Conservation (phyloP, 2,329 filamentous ascomycete species). For the Aurifilum marmelostoma region DNA sequence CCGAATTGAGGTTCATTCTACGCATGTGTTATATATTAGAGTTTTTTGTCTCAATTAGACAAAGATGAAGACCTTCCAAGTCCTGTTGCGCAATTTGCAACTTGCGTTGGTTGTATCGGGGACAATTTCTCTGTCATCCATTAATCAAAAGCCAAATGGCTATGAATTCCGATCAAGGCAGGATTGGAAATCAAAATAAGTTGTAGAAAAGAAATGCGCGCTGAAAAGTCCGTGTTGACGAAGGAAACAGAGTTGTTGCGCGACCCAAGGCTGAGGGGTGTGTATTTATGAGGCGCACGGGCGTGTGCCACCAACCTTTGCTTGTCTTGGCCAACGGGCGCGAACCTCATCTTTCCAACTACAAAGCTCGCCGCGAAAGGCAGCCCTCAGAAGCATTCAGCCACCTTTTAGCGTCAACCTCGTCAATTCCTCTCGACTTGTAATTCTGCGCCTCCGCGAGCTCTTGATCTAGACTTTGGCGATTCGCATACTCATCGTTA, state of each 20-base stretch:
- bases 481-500: constrained; percentile 12
- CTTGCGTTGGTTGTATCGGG: not conserved
- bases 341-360: constrained; percentile 7
- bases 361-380: constrained; percentile 7
- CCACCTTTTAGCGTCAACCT: not conserved
- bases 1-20: constrained; percentile 14
- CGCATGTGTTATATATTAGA: constrained; percentile 23
- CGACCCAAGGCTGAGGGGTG: constrained; percentile 2
- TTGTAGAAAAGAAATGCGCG: not conserved
- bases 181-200: not conserved
- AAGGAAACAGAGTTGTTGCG: not conserved
- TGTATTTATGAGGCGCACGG: not conserved
- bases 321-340: not conserved
- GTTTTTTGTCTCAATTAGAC: constrained; percentile 21
- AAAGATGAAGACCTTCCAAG: not conserved
- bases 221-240: not conserved
- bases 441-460: not conserved
- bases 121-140: too few species aligned
- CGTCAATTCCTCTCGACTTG: not conserved
- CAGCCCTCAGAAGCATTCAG: not conserved
- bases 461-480: not conserved
- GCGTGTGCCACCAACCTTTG: constrained; percentile 3
- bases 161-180: not conserved
- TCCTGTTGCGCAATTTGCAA: not conserved
- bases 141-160: not conserved